Conservation (phyloP, 2,329 filamentous ascomycete species). For the Xylariaceae sp. region DNA sequence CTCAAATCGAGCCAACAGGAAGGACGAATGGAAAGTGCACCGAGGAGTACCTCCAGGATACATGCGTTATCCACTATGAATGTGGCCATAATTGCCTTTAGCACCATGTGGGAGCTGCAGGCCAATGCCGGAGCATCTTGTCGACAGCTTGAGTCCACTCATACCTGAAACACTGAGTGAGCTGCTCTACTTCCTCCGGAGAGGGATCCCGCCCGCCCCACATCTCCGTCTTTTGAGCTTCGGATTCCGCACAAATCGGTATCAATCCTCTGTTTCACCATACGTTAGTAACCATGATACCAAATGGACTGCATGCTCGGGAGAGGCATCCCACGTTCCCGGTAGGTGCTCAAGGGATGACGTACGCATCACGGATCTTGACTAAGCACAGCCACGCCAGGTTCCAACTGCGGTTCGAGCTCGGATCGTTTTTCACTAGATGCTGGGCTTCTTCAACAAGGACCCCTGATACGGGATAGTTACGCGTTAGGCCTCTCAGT, state of each 20-base stretch:
- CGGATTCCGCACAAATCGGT: constrained; percentile 62
- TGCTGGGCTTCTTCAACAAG: constrained; percentile 69
- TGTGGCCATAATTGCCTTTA: constrained; percentile 33
- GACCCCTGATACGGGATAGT: constrained; percentile 71
- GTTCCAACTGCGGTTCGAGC: constrained; percentile 76
- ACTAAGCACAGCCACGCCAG: constrained; percentile 73
- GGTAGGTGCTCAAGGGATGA: no score
- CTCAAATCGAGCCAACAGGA: no score
- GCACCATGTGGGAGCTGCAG: constrained; percentile 62
- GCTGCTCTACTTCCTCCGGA: constrained; percentile 60
- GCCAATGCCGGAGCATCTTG: constrained; percentile 74
- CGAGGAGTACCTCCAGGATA: no score
- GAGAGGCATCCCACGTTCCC: no score
- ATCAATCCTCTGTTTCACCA: constrained; percentile 60
- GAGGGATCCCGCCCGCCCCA: constrained; percentile 68
- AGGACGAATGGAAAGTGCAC: not conserved
- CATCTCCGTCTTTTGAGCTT: constrained; percentile 70
- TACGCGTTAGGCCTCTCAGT: constrained; percentile 69
- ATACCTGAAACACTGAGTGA: constrained; percentile 66
- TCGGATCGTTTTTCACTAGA: constrained; percentile 67
- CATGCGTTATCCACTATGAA: not conserved
- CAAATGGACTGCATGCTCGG: no score
- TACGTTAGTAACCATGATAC: not conserved
- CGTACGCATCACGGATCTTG: constrained; percentile 70
- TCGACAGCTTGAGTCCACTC: constrained; percentile 72